phyloP scores from a whole-genome alignment of 176 grass and related monocot species.

The Coix lacrymajobi region DNA sequence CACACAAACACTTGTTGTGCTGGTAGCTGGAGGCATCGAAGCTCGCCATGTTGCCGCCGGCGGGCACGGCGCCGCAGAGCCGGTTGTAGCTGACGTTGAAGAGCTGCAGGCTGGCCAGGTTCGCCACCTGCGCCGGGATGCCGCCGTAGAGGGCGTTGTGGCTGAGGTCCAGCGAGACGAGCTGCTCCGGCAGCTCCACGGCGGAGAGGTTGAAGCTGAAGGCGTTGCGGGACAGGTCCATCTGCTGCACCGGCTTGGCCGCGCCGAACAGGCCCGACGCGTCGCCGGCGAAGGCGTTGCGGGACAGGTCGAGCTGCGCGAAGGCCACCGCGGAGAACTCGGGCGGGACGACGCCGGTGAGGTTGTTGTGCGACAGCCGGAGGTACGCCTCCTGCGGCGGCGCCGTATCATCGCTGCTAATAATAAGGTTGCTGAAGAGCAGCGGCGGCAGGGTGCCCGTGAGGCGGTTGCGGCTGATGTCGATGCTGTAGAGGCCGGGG shows the following conservation, averaged over 20 bases:
- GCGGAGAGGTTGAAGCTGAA: slow-evolving; percentile 52
- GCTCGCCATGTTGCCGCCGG: slow-evolving; percentile 1
- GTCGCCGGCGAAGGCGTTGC: slow-evolving; percentile 57
- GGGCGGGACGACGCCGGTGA: slow-evolving; percentile 38
- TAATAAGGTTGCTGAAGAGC: slow-evolving; percentile 14
- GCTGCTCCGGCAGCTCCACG: slow-evolving; percentile 36
- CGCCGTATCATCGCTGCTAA: background rate
- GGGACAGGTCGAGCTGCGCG: slow-evolving; percentile 44
- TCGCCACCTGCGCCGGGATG: slow-evolving; percentile 50
- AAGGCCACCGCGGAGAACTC: slow-evolving; percentile 28
- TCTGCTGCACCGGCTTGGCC: slow-evolving; percentile 1
- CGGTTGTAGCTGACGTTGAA: slow-evolving; percentile 82
- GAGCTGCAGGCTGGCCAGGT: slow-evolving; percentile 4
- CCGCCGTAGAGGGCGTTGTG: slow-evolving; percentile 59
- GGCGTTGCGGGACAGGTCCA: slow-evolving; percentile 65
- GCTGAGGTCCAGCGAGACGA: slow-evolving; percentile 38
- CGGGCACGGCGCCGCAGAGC: slow-evolving; percentile 48
- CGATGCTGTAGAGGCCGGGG: slow-evolving; percentile 15
- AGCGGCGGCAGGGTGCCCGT: slow-evolving; percentile 28
- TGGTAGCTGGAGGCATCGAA: slow-evolving; percentile 23
- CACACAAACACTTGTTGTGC: slow-evolving; percentile 53
- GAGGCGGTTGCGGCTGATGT: slow-evolving; percentile 67
- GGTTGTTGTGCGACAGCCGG: slow-evolving; percentile 56
- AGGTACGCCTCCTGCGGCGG: slow-evolving; percentile 20
- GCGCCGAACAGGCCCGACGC: slow-evolving; percentile 21